Evolutionary conservation across 2,329 filamentous ascomycete genomes (phyloP).

Genomic region (Rosellinia necatrix): DNA sequence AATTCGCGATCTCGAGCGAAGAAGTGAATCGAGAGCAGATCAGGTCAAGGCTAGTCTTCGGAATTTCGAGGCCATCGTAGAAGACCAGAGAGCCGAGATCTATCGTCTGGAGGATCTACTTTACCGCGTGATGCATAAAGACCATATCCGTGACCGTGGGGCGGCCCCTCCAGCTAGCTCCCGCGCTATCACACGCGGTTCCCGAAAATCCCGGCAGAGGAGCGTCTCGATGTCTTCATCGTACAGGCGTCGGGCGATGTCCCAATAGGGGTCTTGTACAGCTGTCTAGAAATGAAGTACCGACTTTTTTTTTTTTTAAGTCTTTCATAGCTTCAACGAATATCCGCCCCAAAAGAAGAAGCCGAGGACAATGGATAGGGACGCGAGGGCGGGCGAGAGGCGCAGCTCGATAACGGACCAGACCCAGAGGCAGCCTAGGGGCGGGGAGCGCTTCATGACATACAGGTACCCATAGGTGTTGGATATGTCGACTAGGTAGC

Average conservation of each 20-base stretch:
- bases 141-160: slow-evolving; percentile 16
- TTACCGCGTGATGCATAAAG: slow-evolving; percentile 33
- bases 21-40: slow-evolving; percentile 39
- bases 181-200: slow-evolving; percentile 13
- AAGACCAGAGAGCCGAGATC: slow-evolving; percentile 37
- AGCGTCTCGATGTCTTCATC: background rate
- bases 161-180: slow-evolving; percentile 14
- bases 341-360: slow-evolving; percentile 59
- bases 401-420: slow-evolving; percentile 91
- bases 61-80: slow-evolving; percentile 35
- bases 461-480: slow-evolving; percentile 82
- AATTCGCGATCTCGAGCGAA: slow-evolving; percentile 44
- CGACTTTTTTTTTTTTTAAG: background rate
- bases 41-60: slow-evolving; percentile 37
- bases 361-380: slow-evolving; percentile 50
- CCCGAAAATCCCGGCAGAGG: background rate
- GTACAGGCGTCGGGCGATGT: background rate
- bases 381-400: slow-evolving; percentile 65
- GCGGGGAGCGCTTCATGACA: slow-evolving; percentile 90
- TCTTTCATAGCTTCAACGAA: slow-evolving; percentile 43
- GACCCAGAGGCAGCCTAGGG: slow-evolving; percentile 87
- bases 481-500: slow-evolving; percentile 79
- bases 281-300: too few species aligned
- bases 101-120: slow-evolving; percentile 38
- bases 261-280: too few species aligned